These are phyloP conservation scores for Saccharomyces hybrid DNA, from an alignment of 1,139 yeast species.

Conservation along the genomic window DNA sequence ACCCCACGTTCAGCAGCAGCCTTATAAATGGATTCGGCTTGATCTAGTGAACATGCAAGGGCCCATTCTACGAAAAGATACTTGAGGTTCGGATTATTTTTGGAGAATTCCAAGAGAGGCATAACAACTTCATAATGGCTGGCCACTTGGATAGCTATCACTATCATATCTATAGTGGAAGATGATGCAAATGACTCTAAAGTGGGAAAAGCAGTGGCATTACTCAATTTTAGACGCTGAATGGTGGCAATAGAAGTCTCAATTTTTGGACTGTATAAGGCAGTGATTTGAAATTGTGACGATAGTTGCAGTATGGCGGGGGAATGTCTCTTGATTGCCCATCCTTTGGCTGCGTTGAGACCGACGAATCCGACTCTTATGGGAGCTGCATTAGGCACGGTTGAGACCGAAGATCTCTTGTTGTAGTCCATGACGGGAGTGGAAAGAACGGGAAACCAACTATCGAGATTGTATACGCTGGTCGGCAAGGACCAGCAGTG, in stretches of 20 bases:
- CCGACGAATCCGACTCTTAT: slow-evolving; percentile 26
- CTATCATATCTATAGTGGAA: slow-evolving; percentile 22
- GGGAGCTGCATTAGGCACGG: slow-evolving; percentile 14
- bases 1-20: slow-evolving; percentile 20
- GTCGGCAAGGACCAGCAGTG: too few relatives aligned
- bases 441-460: too few relatives aligned
- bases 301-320: slow-evolving; percentile 24
- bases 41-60: slow-evolving; percentile 17
- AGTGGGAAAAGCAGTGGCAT: slow-evolving; percentile 23
- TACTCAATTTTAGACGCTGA: slow-evolving; percentile 16
- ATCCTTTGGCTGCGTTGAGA: slow-evolving; percentile 19
- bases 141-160: slow-evolving; percentile 18
- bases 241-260: slow-evolving; percentile 20
- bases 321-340: slow-evolving; percentile 28
- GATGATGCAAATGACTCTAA: slow-evolving; percentile 19
- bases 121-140: slow-evolving; percentile 15
- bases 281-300: slow-evolving; percentile 26
- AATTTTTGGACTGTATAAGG: slow-evolving; percentile 16
- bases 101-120: slow-evolving; percentile 18
- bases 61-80: slow-evolving; percentile 27
- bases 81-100: slow-evolving; percentile 18
- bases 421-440: too few relatives aligned
- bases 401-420: too few relatives aligned
- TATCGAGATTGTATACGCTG: too few relatives aligned
- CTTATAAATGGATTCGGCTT: slow-evolving; percentile 22